Evolutionary conservation across 805 yeast species (phyloP).

Genomic region (Phaffomyces opuntiae): DNA sequence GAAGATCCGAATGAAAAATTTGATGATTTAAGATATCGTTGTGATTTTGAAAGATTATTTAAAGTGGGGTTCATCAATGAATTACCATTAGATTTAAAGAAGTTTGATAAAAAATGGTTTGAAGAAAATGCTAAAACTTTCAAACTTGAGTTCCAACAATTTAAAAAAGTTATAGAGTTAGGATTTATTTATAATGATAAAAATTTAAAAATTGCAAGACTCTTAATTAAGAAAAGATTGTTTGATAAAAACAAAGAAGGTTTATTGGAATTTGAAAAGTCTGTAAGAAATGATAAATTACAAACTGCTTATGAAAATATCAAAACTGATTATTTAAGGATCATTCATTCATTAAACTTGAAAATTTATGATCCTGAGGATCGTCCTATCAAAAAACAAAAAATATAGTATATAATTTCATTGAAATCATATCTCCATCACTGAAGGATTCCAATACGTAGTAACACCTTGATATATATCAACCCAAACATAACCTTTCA

Average conservation of each 20-base stretch:
- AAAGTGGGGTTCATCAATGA: slow-evolving; percentile 26
- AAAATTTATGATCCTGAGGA: slow-evolving; percentile 7
- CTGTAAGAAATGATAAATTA: slow-evolving; percentile 60
- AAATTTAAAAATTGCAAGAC: slow-evolving; percentile 32
- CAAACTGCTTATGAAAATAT: slow-evolving; percentile 68
- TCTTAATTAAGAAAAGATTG: slow-evolving; percentile 67
- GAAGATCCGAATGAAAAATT: slow-evolving; percentile 94
- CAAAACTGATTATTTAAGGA: slow-evolving; percentile 63
- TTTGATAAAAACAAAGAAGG: slow-evolving; percentile 79
- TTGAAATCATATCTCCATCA: slow-evolving; percentile 1
- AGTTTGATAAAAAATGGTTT: slow-evolving; percentile 31
- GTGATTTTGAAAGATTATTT: slow-evolving; percentile 54
- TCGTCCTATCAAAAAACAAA: slow-evolving; percentile 13
- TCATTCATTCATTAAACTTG: slow-evolving; percentile 25
- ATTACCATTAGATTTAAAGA: slow-evolving; percentile 21
- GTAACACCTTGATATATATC: slow-evolving; percentile 5
- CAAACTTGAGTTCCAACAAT: slow-evolving; percentile 74
- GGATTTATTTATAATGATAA: slow-evolving; percentile 36
- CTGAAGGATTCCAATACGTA: slow-evolving; percentile 8
- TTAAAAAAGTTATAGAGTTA: slow-evolving; percentile 74
- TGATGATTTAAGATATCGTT: slow-evolving; percentile 83
- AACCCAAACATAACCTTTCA: slow-evolving; percentile 9
- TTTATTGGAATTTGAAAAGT: slow-evolving; percentile 54
- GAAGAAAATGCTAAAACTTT: slow-evolving; percentile 28
- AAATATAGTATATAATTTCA: slow-evolving; percentile 4